Conservation (phyloP, 2,329 filamentous ascomycete genomes). For the Aspergillus transmontanensis region DNA sequence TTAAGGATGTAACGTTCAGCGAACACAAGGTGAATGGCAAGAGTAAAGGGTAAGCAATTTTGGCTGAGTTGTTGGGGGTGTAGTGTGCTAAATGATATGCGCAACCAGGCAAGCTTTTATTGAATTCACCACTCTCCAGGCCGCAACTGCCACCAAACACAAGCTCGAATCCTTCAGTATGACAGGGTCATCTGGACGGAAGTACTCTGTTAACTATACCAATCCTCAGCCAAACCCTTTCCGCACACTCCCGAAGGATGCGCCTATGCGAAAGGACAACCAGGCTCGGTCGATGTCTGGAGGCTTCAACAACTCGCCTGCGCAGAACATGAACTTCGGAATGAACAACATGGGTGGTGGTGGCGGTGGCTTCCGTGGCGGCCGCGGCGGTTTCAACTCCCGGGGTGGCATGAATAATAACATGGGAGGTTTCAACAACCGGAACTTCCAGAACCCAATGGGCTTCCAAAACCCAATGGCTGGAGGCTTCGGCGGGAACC, state of each 20-base stretch:
- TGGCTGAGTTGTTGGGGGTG: neutral
- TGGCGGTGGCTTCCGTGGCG: conserved; percentile 52
- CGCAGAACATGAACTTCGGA: conserved; percentile 44
- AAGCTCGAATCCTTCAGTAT: conserved; percentile 69
- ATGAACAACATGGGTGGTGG: conserved; percentile 45
- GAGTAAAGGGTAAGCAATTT: conserved; percentile 78
- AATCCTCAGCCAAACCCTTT: conserved; percentile 81
- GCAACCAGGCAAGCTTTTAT: conserved; percentile 70
- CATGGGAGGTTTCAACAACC: conserved; percentile 54
- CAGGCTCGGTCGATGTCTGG: conserved; percentile 53
- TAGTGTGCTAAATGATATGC: neutral
- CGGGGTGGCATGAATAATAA: conserved; percentile 40
- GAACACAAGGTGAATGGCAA: conserved; percentile 99
- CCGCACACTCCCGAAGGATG: conserved; percentile 86
- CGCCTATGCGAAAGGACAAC: conserved; percentile 70
- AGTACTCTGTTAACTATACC: conserved; percentile 72
- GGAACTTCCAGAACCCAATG: conserved; percentile 51
- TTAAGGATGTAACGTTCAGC: conserved; percentile 93
- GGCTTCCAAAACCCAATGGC: conserved; percentile 52
- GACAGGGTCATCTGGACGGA: conserved; percentile 56
- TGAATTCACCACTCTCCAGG: conserved; percentile 80
- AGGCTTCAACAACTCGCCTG: conserved; percentile 48
- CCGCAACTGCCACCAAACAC: conserved; percentile 81
- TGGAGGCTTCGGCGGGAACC: conserved; percentile 44
- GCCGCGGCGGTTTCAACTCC: conserved; percentile 42